Evolutionary conservation across 192 early-diverging fungal species (phyloP).

Genomic region (Spizellomyces punctatus): DNA sequence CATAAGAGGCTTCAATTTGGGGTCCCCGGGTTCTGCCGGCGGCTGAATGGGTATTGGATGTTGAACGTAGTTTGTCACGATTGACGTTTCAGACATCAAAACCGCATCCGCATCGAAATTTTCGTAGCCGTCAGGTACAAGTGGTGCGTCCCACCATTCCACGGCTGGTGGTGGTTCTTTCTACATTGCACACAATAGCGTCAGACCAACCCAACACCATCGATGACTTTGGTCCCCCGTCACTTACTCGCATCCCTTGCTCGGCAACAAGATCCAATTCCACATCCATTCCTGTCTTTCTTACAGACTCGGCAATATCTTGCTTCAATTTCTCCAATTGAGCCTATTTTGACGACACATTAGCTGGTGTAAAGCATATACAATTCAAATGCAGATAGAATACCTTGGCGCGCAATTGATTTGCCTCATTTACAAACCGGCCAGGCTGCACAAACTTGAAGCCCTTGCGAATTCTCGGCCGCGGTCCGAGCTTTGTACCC

Average conservation of each 20-base stretch:
- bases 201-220: not conserved
- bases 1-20: conserved; percentile 70
- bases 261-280: conserved; percentile 76
- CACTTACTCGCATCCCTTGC: conserved; percentile 60
- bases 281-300: conserved; percentile 72
- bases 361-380: not conserved
- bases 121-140: conserved; percentile 74
- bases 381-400: conserved; percentile 6
- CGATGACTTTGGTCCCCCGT: not conserved
- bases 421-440: conserved; percentile 78
- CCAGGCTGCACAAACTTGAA: conserved; percentile 85
- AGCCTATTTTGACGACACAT: conserved; percentile 34
- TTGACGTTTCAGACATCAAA: conserved; percentile 46
- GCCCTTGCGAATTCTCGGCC: conserved; percentile 38
- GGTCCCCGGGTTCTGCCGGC: conserved; percentile 63
- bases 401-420: conserved; percentile 76
- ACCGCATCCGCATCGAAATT: conserved; percentile 45
- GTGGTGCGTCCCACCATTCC: conserved; percentile 98
- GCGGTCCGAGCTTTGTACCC: conserved; percentile 44
- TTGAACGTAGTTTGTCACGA: conserved; percentile 79
- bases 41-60: conserved; percentile 85
- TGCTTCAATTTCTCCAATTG: conserved; percentile 73
- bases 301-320: conserved; percentile 72
- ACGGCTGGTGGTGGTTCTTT: conserved; percentile 71
- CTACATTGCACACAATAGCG: conserved; percentile 36